These are phyloP conservation scores for Boechera stricta DNA, from an alignment of 345 rosid genomes.

Conservation along the genomic window DNA sequence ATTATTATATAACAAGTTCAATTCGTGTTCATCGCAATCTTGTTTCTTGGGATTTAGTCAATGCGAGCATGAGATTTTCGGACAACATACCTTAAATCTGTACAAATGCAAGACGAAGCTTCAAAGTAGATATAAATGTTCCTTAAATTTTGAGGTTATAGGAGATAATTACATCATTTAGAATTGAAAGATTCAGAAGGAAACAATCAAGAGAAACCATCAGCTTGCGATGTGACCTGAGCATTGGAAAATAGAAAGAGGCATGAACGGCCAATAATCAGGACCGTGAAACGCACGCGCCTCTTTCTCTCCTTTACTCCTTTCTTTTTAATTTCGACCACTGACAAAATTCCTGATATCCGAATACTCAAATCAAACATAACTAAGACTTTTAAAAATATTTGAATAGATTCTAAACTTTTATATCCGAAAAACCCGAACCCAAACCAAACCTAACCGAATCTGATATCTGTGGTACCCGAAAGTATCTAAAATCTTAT, in stretches of 20 bases:
- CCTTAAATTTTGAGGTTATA: not conserved
- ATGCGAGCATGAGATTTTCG: not conserved
- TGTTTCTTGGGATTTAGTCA: no score
- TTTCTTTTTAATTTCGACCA: no score
- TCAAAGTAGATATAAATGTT: not conserved
- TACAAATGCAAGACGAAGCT: not conserved
- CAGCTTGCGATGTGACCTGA: conserved; percentile 30
- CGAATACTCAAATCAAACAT: no score
- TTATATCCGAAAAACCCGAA: no score
- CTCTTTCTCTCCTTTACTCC: not conserved
- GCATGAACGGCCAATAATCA: conserved; percentile 1
- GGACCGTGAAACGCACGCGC: conserved; percentile 16
- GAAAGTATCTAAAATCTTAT: no score
- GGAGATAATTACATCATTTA: not conserved
- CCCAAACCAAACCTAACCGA: no score
- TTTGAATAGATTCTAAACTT: no score
- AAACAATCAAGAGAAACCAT: conserved; percentile 10
- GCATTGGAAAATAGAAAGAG: conserved; percentile 26
- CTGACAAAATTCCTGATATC: no score
- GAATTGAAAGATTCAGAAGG: conserved; percentile 23
- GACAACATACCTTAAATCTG: not conserved
- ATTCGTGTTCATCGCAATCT: conserved; percentile 9
- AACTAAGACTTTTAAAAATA: no score
- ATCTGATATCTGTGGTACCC: no score
- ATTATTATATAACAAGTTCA: not conserved